Percentiles rank a stretch among this genome's conserved stretches.
Conservation (phyloP, 495 filamentous ascomycete species). For the Sabuloglossum arenarium region DNA sequence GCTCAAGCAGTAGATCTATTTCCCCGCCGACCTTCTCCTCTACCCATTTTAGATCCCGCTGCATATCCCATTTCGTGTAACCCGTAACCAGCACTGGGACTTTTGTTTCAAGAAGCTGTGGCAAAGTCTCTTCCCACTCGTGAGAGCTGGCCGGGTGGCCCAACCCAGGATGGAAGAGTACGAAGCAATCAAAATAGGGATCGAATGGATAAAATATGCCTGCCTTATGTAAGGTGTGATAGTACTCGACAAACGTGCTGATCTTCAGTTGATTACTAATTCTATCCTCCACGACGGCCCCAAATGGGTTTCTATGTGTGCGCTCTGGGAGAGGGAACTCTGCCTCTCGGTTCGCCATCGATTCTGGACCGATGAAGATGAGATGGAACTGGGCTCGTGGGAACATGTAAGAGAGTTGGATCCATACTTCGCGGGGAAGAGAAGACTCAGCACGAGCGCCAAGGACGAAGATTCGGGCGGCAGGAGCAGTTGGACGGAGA, state of each 20-base stretch:
- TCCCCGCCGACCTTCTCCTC: slow-evolving; percentile 64
- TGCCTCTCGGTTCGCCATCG: slow-evolving; percentile 71
- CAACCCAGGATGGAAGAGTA: slow-evolving; percentile 89
- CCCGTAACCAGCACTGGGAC: slow-evolving; percentile 82
- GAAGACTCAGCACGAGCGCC: slow-evolving; percentile 93
- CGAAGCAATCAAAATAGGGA: slow-evolving; percentile 91
- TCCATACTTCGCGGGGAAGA: slow-evolving; percentile 80
- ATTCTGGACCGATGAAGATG: slow-evolving; percentile 89
- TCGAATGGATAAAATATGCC: slow-evolving; percentile 82
- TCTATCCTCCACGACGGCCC: slow-evolving; percentile 75
- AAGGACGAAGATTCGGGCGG: slow-evolving; percentile 80
- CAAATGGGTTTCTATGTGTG: slow-evolving; percentile 71
- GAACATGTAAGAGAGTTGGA: slow-evolving; percentile 81
- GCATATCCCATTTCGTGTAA: slow-evolving; percentile 89
- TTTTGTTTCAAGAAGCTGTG: slow-evolving; percentile 81
- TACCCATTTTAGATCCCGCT: slow-evolving; percentile 78
- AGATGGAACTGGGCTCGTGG: slow-evolving; percentile 60
- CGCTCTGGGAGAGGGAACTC: slow-evolving; percentile 82
- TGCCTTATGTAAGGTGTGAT: slow-evolving; percentile 84
- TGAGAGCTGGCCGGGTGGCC: slow-evolving; percentile 82
- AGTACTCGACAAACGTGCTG: slow-evolving; percentile 92
- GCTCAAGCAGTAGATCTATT: slow-evolving; percentile 77
- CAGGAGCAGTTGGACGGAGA: slow-evolving; percentile 61
- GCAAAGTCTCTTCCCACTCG: slow-evolving; percentile 84
- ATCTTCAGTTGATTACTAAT: slow-evolving; percentile 78